Evolutionary conservation across 768 basidiomycete genomes (phyloP), one percentile per base, ranked within the genome.

Genomic region (Hericium alpestre): DNA sequence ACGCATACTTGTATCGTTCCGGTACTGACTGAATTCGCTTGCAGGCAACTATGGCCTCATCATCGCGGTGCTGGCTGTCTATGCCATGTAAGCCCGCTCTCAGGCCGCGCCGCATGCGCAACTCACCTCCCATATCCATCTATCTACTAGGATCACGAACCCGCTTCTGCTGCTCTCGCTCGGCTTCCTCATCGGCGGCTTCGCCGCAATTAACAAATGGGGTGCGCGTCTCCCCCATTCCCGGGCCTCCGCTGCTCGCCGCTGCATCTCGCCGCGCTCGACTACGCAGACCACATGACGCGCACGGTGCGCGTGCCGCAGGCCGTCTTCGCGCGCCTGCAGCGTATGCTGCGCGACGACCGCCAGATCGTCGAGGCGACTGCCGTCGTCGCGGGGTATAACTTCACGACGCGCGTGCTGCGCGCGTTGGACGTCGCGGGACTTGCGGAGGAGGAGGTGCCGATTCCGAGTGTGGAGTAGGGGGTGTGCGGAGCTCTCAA

Each of bases 121-220:
- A 10, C 18, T 16, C 49, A 27, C 27, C 37, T 27, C 39, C 58
- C 47, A 58, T 39, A 37, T 43, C 4, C 16, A 46, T 7, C 16
- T 22, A 47, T 20, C 18, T 18, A 22, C 22, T n/a, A 93, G 91
- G 61, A 70, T 98, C 63, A 90, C 86, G 56, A 93, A 89, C 70
- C 81, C 79, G n/a, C 71, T 82, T 46, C 83, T 98, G 40, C 79
- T 96, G 63, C 74, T 93, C 66, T 84, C 94, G 5, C 74, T 96
- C 60, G 78, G 74, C 20, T 93, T 98, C 79, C 83, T 98, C 61
- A 82, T 93, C 59, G 90, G 92, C 38, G 95, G 95, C 5, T 97
- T 97, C 73, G 70, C 83, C 20, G 81, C 82, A 43, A 94, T 97
- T 72, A 93, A 93, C 74, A 83, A 77, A 67, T 95, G 87, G 63